Evolutionary conservation across 2,329 filamentous ascomycete species (phyloP).

Genomic region (Fusarium irregulare): DNA sequence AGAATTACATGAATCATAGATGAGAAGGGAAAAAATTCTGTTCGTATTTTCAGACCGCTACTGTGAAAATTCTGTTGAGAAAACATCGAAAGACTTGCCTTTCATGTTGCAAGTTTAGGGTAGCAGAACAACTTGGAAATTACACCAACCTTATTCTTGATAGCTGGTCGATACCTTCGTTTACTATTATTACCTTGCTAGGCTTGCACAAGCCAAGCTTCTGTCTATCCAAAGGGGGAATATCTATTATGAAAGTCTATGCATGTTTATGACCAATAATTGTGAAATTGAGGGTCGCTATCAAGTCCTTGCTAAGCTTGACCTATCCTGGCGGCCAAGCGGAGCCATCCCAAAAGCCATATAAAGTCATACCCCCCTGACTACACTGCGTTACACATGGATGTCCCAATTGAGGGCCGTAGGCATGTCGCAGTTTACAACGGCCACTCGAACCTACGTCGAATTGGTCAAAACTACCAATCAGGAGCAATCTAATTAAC

Average conservation of each 20-base stretch:
- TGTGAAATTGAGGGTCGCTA: slow-evolving; percentile 15
- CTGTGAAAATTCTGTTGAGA: background rate
- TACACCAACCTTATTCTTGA: background rate
- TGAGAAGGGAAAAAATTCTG: background rate
- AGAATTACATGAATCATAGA: slow-evolving; percentile 28
- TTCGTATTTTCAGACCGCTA: slow-evolving; percentile 6
- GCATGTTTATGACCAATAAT: slow-evolving; percentile 29
- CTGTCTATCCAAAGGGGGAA: background rate
- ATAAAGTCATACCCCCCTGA: slow-evolving; percentile 36
- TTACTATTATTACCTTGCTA: background rate
- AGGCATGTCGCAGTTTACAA: background rate
- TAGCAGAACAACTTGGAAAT: slow-evolving; percentile 6
- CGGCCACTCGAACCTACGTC: background rate
- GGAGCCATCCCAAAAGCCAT: slow-evolving; percentile 25
- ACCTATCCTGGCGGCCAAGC: slow-evolving; percentile 19
- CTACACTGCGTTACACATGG: slow-evolving; percentile 15
- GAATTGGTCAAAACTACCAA: background rate
- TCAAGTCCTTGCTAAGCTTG: slow-evolving; percentile 20
- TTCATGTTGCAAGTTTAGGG: slow-evolving; percentile 19
- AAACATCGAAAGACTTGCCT: background rate
- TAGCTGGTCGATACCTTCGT: background rate
- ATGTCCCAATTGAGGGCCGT: background rate
- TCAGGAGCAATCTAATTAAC: background rate
- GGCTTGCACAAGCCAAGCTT: slow-evolving; percentile 7
- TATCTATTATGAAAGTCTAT: slow-evolving; percentile 15